Base-by-base conservation (phyloP, 148 eudicot species). In the Rhododendron ovatum region DNA sequence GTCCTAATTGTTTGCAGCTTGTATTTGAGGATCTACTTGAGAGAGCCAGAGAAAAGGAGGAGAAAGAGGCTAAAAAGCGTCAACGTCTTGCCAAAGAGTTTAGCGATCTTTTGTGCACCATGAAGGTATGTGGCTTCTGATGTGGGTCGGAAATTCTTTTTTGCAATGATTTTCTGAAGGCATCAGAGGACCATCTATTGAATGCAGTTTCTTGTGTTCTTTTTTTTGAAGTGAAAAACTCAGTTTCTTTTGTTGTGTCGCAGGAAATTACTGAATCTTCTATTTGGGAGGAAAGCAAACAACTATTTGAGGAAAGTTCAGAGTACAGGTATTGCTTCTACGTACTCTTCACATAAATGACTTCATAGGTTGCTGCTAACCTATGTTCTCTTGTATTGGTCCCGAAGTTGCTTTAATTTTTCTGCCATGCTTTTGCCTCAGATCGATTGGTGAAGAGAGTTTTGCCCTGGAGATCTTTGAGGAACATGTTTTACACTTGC, bases 21-120 rank as follows among this genome's bases (percentile, higher is more conserved):
- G 90, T 94, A 75, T 97, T 88, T 88, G 99, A 97, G 85, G 99
- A 97, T 88, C 92, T 95, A 43, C 85, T 97, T 86, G 99, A 97
- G 89, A 93, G 98, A 89, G 93, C 92, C 51, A 95, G 89, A 91
- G 99, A 97, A 86, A 95, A 97, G 88, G 98, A 97, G 88, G 98
- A 97, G 90, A 95, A 95, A 90, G 99, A 97, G 89, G 94, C 93
- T 76, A 97, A 94, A 90, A 97, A 93, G 89, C 95, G 95, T 82
- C 95, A 94, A 89, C 96, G 98, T 80, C 89, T 95, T 81, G 90
- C 91, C 53, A 93, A 95, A 83, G 98, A 97, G 82, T 95, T 97
- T 87, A 86, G 90, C 88, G 98, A 95, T 86, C 89, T 92, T 80
- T 90, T 97, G 87, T 91, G 87, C 79, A 86, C 91, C 76, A 80